phyloP scores from a whole-genome alignment of 768 basidiomycete genomes.

The Tremella fuciformis region DNA sequence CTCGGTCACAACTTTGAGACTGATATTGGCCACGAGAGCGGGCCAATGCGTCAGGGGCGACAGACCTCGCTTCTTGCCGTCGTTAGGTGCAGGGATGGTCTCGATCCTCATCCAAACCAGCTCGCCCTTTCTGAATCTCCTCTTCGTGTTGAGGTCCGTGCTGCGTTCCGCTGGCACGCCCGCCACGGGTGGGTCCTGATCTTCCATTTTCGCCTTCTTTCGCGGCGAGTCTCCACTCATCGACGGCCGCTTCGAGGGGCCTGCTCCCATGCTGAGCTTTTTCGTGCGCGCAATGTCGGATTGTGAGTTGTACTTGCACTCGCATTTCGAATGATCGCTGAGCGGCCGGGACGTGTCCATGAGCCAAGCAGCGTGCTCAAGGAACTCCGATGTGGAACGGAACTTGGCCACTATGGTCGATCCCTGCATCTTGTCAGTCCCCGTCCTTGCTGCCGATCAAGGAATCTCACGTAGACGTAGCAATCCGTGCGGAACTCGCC shows the following conservation, averaged over 20 bases:
- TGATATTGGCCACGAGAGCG: slow-evolving; percentile 27
- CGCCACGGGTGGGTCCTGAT: neutral
- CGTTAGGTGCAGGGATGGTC: slow-evolving; percentile 16
- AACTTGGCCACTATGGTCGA: slow-evolving; percentile 28
- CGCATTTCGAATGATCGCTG: slow-evolving; percentile 30
- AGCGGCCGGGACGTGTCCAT: slow-evolving; percentile 27
- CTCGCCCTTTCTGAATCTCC: slow-evolving; percentile 40
- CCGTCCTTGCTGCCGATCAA: neutral
- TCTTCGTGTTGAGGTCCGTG: slow-evolving; percentile 22
- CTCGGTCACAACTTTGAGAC: neutral
- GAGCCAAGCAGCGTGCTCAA: slow-evolving; percentile 40
- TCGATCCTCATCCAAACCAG: slow-evolving; percentile 36
- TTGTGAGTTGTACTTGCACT: slow-evolving; percentile 26
- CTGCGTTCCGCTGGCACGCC: slow-evolving; percentile 24
- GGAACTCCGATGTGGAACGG: slow-evolving; percentile 40
- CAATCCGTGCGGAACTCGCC: slow-evolving; percentile 22
- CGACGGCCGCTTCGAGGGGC: neutral
- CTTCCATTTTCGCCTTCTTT: slow-evolving; percentile 21
- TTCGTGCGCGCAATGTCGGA: slow-evolving; percentile 10
- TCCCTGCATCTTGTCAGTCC: slow-evolving; percentile 23
- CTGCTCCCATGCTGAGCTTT: neutral
- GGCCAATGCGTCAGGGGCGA: slow-evolving; percentile 44
- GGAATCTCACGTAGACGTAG: slow-evolving; percentile 37
- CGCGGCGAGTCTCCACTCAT: slow-evolving; percentile 1
- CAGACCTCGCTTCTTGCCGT: neutral